Conservation (phyloP, 2,329 filamentous ascomycete genomes). For the Sporothrix dimorphospora region DNA sequence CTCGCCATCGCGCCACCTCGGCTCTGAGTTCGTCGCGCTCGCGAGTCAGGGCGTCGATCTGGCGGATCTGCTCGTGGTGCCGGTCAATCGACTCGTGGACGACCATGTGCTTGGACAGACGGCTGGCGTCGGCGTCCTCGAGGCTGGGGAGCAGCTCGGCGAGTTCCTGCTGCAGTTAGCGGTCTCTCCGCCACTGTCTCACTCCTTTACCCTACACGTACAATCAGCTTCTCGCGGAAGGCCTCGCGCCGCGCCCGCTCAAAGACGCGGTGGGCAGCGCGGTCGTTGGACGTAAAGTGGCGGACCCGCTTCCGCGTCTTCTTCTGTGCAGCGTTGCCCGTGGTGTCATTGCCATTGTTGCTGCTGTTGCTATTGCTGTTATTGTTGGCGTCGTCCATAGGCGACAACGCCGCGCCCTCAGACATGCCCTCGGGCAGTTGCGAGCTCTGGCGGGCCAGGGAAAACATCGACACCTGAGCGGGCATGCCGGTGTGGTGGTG, state of each 20-base stretch:
- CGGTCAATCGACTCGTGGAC: constrained; percentile 28
- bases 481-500: neutral
- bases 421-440: neutral
- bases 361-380: neutral
- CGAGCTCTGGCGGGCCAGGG: neutral
- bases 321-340: neutral
- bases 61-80: constrained; percentile 23
- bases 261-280: constrained; percentile 29
- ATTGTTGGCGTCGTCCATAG: neutral
- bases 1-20: constrained; percentile 24
- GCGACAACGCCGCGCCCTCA: neutral
- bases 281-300: constrained; percentile 28
- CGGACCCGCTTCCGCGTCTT: constrained; percentile 24
- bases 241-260: constrained; percentile 28
- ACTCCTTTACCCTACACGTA: neutral
- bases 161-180: constrained; percentile 12
- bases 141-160: constrained; percentile 24
- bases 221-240: constrained; percentile 28
- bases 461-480: neutral
- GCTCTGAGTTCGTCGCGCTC: constrained; percentile 25
- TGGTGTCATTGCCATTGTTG: neutral
- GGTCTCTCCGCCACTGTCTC: no score
- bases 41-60: neutral
- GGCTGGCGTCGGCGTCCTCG: constrained; percentile 15
- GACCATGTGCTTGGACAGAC: constrained; percentile 29